A percentile compares a stretch with the other conserved stretches of the same genome.
Conservation (phyloP, 768 basidiomycete species). For the Cantharellus cinnabarinus region DNA sequence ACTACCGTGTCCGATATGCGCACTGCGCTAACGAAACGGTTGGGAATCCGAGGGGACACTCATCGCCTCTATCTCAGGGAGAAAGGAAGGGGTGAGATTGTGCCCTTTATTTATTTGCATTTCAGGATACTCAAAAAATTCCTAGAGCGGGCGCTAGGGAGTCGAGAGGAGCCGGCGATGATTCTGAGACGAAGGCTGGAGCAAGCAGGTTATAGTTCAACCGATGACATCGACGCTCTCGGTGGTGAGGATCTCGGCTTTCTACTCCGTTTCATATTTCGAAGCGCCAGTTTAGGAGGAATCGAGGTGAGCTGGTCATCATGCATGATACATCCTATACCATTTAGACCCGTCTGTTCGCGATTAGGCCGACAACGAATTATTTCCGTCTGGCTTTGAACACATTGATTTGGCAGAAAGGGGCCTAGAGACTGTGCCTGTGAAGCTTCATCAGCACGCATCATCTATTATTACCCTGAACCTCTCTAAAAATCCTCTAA, state of each 20-base stretch:
- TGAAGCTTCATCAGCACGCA: slow-evolving; percentile 66
- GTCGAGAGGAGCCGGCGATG: slow-evolving; percentile 63
- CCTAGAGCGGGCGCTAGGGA: slow-evolving; percentile 63
- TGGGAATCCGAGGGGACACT: slow-evolving; percentile 25
- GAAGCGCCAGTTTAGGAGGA: slow-evolving; percentile 46
- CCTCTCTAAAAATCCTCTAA: slow-evolving; percentile 84
- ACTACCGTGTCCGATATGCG: slow-evolving; percentile 53
- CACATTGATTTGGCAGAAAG: slow-evolving; percentile 64
- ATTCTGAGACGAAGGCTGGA: slow-evolving; percentile 68
- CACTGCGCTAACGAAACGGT: slow-evolving; percentile 36
- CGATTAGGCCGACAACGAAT: slow-evolving; percentile 48
- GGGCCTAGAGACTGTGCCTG: slow-evolving; percentile 72
- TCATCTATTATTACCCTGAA: slow-evolving; percentile 68
- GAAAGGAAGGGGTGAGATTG: slow-evolving; percentile 43
- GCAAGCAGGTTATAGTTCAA: slow-evolving; percentile 72
- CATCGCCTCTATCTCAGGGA: slow-evolving; percentile 59
- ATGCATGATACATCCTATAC: slow-evolving; percentile 18
- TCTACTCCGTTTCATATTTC: slow-evolving; percentile 78
- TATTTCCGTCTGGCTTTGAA: slow-evolving; percentile 45
- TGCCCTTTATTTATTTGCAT: background rate
- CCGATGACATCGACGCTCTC: slow-evolving; percentile 59
- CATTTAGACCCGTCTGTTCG: background rate
- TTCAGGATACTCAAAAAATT: background rate
- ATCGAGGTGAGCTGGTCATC: slow-evolving; percentile 16
- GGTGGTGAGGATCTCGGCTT: slow-evolving; percentile 65